phyloP scores from a whole-genome alignment of 164 flowering plant genomes.

The Piper longum region DNA sequence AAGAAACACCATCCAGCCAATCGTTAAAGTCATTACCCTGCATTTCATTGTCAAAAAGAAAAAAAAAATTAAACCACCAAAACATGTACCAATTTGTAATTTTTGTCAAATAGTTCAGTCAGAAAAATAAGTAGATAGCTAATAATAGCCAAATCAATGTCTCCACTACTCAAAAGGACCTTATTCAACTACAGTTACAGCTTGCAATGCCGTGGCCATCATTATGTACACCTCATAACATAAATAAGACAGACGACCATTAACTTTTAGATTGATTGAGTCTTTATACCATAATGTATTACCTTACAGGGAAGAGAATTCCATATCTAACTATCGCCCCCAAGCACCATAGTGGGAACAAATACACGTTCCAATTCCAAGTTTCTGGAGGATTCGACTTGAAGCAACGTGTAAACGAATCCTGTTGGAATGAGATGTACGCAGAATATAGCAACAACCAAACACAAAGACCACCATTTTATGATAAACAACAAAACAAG shows the following conservation, averaged over 20 bases:
- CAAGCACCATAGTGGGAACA: conserved; percentile 89
- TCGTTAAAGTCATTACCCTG: conserved; percentile 30
- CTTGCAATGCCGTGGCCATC: no score
- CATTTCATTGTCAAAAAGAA: background rate
- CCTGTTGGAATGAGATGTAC: conserved; percentile 30
- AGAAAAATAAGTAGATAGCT: no score
- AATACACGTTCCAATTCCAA: conserved; percentile 93
- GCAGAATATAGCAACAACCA: background rate
- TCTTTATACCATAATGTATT: background rate
- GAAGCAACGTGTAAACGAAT: conserved; percentile 94
- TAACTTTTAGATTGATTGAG: background rate
- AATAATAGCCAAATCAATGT: no score
- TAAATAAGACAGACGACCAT: no score
- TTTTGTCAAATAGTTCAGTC: no score
- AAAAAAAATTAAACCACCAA: background rate
- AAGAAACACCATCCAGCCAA: conserved; percentile 89
- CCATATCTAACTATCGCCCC: conserved; percentile 74
- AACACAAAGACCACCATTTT: background rate
- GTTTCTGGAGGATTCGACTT: conserved; percentile 97
- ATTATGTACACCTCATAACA: no score
- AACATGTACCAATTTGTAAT: background rate
- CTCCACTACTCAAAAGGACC: no score
- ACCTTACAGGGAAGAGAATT: conserved; percentile 73
- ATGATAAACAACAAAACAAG: conserved; percentile 36
- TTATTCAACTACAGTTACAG: no score